A percentile compares a stretch with the other conserved stretches of the same genome.
phyloP scores from a whole-genome alignment of 129 eudicot species.

The Dittrichia graveolens region DNA sequence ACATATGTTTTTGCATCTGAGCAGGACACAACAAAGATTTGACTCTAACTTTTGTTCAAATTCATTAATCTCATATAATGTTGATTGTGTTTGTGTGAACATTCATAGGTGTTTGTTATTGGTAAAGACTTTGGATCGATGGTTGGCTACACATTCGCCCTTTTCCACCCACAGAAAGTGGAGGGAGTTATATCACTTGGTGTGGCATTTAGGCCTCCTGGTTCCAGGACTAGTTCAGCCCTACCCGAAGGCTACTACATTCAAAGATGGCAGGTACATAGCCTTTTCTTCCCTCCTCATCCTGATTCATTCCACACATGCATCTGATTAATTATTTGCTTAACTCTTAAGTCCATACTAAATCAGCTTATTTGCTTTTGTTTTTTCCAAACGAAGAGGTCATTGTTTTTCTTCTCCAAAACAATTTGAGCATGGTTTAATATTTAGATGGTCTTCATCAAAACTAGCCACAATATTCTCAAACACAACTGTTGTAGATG shows the following conservation, averaged over 20 bases:
- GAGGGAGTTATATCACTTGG: conserved; percentile 27
- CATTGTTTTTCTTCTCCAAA: too few relatives aligned
- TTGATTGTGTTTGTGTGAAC: conserved; percentile 1
- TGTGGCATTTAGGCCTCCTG: conserved; percentile 30
- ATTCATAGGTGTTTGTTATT: conserved; percentile 25
- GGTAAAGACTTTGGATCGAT: conserved; percentile 38
- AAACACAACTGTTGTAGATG: too few relatives aligned
- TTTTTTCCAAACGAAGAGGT: too few relatives aligned
- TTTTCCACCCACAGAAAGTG: conserved; percentile 24
- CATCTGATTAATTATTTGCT: too few relatives aligned
- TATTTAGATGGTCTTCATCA: too few relatives aligned
- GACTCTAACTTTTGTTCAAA: too few relatives aligned
- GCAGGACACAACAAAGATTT: background rate
- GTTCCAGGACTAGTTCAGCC: conserved; percentile 1
- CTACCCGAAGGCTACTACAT: conserved; percentile 38
- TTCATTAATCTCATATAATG: background rate
- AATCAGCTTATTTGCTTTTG: too few relatives aligned
- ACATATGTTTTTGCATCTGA: background rate
- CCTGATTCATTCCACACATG: too few relatives aligned
- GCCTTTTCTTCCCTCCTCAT: too few relatives aligned
- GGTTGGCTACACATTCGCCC: conserved; percentile 33
- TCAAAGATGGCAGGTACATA: conserved; percentile 33
- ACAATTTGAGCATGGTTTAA: too few relatives aligned
- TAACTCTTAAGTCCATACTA: too few relatives aligned
- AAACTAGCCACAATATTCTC: too few relatives aligned